Base-by-base conservation (phyloP, 1,284 basidiomycete genomes). In the Ganoderma sp. region DNA sequence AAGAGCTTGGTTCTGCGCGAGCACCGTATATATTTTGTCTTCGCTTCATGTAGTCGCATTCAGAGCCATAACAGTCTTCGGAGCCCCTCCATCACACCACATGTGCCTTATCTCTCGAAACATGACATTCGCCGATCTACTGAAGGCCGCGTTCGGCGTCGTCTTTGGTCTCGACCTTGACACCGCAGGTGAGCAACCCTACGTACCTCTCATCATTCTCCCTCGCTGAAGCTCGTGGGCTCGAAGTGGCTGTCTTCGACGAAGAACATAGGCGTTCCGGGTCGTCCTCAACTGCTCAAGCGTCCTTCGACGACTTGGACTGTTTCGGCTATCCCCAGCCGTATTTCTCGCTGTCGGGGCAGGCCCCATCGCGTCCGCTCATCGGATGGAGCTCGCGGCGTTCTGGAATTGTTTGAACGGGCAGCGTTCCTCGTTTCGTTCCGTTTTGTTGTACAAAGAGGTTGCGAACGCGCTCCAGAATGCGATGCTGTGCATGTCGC, bases 81-180 rank as follows among this genome's bases (percentile, higher is more conserved):
- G 2, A 22, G 8, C n/a, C 10, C 25, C 12, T 22, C 10, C 22
- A 25, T 10, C 58, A 28, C 10, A 59, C 39, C 37, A 22, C 15
- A 39, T 34, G 37, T 32, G 4, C 4, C 28, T 34, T n/a, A 37
- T 2, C 15, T 0, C 37, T 10, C 10, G 37, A 22, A 60, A 4
- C 5, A 64, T 64, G 62, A 15, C 62, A 15, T 25, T 64, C 62
- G 5, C 52, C 7, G 22, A 25, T 42, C 56, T 37, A 42, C n/a
- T 64, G 37, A 64, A 64, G 28, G 52, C 62, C 39, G 52, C 62
- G 12, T 64, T 64, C 39, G 52, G 52, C 39, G 3, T 64, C 15
- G 3, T 64, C 52, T 64, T 64, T 39, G 62, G 62, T 6, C 42
- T 32, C 52, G 62, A 64, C 62, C 37, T 64, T 22, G 62, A 64